Evolutionary conservation across 176 grass and related monocot species (phyloP), one percentile per base, ranked within the genome.

Genomic region (Hsuehochloa calcarea): DNA sequence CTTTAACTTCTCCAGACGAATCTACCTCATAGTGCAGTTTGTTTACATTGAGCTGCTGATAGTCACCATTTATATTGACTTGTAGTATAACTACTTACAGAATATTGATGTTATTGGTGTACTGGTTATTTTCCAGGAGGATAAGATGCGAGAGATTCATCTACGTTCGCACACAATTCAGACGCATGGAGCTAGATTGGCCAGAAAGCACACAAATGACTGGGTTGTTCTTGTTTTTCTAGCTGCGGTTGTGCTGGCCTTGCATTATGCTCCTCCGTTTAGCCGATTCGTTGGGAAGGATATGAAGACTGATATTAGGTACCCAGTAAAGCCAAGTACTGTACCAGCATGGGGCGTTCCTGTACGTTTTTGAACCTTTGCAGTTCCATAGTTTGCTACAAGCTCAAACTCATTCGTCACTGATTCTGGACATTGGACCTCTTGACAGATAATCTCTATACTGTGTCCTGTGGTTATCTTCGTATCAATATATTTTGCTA

Each of bases 171-270:
- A 88, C 75, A 92, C 83, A 15, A 68, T 95, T 71, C 87, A 88
- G 83, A 92, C 90, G 5, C 93, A 96, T 51, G 93, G 93, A 46
- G 66, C 70, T 6, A 66, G 80, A 20, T 58, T 96, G 75, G 88
- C 74, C 39, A 90, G 88, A 41, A 89, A 79, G 52, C 93, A 96
- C 86, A 83, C 84, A 0, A 74, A 82, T 26, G 93, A 99, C 58
- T 99, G 93, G 93, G 52, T 94, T 47, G 84, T 92, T 71, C 78
- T 96, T 35, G n/a, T 87, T 68, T 58, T 95, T 41, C 91, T 99
- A 31, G 74, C 88, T 5, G 70, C 72, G 10, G 20, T 86, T 15
- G 84, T 99, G 54, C 12, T 85, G 8, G 37, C 26, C 11, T 74
- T 99, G 82, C 92, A 88, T 43, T 80, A 76, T 13, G 13, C 65